Conservation (phyloP, 2,329 filamentous ascomycete species). For the Botryosphaeria agaves region DNA sequence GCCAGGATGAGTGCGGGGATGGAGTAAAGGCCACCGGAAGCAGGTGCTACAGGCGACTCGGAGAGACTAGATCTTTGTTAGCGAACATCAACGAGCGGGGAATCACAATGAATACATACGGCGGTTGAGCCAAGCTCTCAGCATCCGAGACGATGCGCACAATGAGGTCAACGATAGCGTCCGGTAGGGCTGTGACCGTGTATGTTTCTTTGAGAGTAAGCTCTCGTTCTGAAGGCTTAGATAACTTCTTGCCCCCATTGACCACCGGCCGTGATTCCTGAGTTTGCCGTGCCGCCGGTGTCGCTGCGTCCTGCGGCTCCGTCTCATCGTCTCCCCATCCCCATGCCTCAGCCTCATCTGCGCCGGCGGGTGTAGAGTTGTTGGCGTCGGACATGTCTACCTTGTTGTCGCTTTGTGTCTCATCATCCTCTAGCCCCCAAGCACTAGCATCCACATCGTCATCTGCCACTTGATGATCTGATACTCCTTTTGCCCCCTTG, state of each 20-base stretch:
- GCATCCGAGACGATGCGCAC: constrained; percentile 29
- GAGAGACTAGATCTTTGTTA: constrained; percentile 12
- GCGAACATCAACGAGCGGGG: background rate
- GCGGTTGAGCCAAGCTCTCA: constrained; percentile 36
- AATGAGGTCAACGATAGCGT: constrained; percentile 54
- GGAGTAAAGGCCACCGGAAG: constrained; percentile 51
- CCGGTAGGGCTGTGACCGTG: constrained; percentile 73
- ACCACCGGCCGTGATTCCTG: constrained; percentile 15
- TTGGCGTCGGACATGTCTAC: constrained; percentile 7
- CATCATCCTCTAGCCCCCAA: constrained; percentile 27
- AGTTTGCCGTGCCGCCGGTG: constrained; percentile 9
- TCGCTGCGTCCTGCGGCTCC: constrained; percentile 4
- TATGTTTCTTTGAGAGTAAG: constrained; percentile 73
- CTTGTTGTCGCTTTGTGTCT: constrained; percentile 3
- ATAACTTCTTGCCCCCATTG: constrained; percentile 11
- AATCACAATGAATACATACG: constrained; percentile 16
- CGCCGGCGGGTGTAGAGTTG: too few relatives aligned
- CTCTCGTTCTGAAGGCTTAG: constrained; percentile 12
- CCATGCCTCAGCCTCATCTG: constrained; percentile 53
- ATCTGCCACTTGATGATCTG: constrained; percentile 12
- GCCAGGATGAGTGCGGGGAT: constrained; percentile 57
- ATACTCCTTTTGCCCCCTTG: constrained; percentile 5
- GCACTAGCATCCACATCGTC: constrained; percentile 32
- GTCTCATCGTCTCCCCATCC: constrained; percentile 61
- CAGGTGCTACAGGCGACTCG: constrained; percentile 42